Evolutionary conservation across 192 early-diverging fungal genomes (phyloP), one percentile per base, ranked within the genome.

Genomic region (Haplosporangium gracile): DNA sequence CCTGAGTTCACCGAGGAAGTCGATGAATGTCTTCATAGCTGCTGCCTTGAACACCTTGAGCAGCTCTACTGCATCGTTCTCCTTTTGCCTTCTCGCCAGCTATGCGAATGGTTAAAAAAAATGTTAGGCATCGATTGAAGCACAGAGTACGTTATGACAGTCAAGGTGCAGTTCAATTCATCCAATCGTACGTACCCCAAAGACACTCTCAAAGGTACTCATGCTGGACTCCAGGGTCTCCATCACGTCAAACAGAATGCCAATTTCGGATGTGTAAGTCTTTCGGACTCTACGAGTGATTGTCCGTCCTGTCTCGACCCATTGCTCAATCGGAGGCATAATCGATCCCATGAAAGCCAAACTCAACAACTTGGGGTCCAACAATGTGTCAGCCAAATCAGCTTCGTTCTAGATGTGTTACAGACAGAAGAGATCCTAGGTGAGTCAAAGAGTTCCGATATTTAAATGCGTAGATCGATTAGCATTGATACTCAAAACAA

Each of bases 1-100:
- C 82, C 94, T 93, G 49, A 95, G 88, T 47, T 96, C 94, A 22
- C 94, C 93, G 68, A 93, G 88, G 81, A 96, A 94, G 20, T 95
- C 93, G 40, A 90, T 90, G 77, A 96, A 92, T 22, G 88, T 93
- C 49, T 88, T 82, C 36, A 95, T 71, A 36, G 92, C 90, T 11
- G 89, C 88, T 16, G 83, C 88, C 70, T 90, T 91, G 77, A 91
- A 90, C 2, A 90, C 80, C 68, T 82, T 75, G 10, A 92, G 70
- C 29, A 93, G 69, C n/a, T 93, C 92, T 15, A 76, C 34, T 38
- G 87, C 82, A 70, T 85, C 76, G 45, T 85, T 80, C 43, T 91
- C 86, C 73, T 88, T 88, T 75, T 89, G 88, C 68, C 83, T 77
- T 26, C 88, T 86, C 8, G 88, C 84, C 57, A 89, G 39, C 88